A percentile compares a stretch with the other conserved stretches of the same genome.
Evolutionary conservation across 306 rosid species (phyloP).

Genomic region (Hylodesmum podocarpum): DNA sequence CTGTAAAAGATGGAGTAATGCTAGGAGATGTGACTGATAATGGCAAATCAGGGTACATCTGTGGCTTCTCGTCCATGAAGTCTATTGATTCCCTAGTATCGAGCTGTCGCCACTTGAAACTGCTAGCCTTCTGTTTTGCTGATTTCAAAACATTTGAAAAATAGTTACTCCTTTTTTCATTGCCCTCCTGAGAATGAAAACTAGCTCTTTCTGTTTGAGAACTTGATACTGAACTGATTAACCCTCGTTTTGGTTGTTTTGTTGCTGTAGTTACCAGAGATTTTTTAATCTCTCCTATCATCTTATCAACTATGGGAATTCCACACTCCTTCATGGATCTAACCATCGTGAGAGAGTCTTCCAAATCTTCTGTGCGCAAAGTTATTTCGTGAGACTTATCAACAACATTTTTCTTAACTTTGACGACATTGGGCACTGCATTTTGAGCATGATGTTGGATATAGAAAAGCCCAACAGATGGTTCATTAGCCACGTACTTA

Average conservation of each 20-base stretch:
- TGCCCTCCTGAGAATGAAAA: conserved; percentile 34
- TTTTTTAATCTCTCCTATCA: conserved; percentile 80
- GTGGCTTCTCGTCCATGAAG: conserved; percentile 37
- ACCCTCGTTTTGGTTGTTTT: conserved; percentile 70
- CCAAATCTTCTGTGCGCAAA: conserved; percentile 79
- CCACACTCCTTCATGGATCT: conserved; percentile 83
- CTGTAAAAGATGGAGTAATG: conserved; percentile 48
- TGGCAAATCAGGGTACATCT: conserved; percentile 25
- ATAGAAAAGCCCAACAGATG: conserved; percentile 85
- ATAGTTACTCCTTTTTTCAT: conserved; percentile 47
- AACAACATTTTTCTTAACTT: conserved; percentile 47
- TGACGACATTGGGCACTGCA: conserved; percentile 64
- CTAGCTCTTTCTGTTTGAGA: conserved; percentile 47
- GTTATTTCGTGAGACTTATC: conserved; percentile 65
- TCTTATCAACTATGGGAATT: conserved; percentile 66
- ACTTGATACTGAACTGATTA: conserved; percentile 45
- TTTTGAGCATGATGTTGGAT: conserved; percentile 87
- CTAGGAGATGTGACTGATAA: conserved; percentile 44
- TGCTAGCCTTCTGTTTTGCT: conserved; percentile 69
- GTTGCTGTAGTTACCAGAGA: conserved; percentile 55
- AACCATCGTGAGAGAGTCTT: conserved; percentile 70
- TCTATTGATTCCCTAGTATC: conserved; percentile 39
- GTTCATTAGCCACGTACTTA: conserved; percentile 80
- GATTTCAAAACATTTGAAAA: conserved; percentile 63
- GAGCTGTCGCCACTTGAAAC: conserved; percentile 63